phyloP scores from a whole-genome alignment of 352 stramenopile genomes.

The Peronospora destructor region DNA sequence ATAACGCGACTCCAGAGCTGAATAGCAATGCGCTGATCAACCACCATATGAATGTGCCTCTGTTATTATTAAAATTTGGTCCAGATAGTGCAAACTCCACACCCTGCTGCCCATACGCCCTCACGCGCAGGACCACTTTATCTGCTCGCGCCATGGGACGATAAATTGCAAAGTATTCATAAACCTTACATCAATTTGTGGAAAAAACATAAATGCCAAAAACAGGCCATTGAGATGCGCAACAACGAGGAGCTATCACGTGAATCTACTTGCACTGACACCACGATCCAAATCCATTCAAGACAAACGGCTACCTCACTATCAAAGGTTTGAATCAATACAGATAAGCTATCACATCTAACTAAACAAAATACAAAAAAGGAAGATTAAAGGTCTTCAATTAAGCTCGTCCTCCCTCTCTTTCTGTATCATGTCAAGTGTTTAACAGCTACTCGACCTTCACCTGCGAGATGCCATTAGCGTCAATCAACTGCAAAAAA shows the following conservation, averaged over 20 bases:
- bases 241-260: no score
- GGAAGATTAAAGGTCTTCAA: slow-evolving; percentile 8
- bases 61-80: slow-evolving; percentile 8
- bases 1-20: slow-evolving; percentile 16
- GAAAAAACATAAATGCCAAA: no score
- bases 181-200: neutral
- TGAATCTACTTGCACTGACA: neutral
- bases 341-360: neutral
- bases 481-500: slow-evolving; percentile 51
- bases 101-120: slow-evolving; percentile 37
- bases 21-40: slow-evolving; percentile 13
- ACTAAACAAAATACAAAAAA: neutral
- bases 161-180: neutral
- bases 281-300: neutral
- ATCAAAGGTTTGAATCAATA: slow-evolving; percentile 5
- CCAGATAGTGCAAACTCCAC: slow-evolving; percentile 50
- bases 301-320: neutral
- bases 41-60: slow-evolving; percentile 10
- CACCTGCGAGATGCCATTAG: slow-evolving; percentile 56
- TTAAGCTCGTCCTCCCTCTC: slow-evolving; percentile 10
- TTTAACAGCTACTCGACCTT: slow-evolving; percentile 40
- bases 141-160: slow-evolving; percentile 14
- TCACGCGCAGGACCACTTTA: slow-evolving; percentile 46
- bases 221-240: no score
- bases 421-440: slow-evolving; percentile 7